Percentiles rank a stretch among this genome's conserved stretches.
Conservation (phyloP, 1,139 yeast genomes). For the Zygotorulaspora mrakii region DNA sequence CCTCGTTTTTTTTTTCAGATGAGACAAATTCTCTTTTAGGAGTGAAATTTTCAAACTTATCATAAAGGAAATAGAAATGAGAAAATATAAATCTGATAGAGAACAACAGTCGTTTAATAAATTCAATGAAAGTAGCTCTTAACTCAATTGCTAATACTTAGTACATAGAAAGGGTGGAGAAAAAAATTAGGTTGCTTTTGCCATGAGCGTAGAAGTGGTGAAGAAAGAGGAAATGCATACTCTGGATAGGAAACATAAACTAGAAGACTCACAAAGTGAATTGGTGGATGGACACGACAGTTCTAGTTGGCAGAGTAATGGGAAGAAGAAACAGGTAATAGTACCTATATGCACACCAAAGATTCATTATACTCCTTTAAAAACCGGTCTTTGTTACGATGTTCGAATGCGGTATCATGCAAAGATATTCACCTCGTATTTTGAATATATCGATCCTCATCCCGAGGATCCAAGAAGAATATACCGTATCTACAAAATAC, state of each 20-base stretch:
- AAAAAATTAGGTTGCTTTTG: too few species aligned
- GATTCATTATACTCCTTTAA: constrained; percentile 58
- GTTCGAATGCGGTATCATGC: constrained; percentile 98
- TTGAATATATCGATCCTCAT: constrained; percentile 95
- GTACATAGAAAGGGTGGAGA: too few species aligned
- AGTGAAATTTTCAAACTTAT: background rate
- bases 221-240: constrained; percentile 6
- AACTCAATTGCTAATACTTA: too few species aligned
- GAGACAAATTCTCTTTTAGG: background rate
- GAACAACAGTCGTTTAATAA: too few species aligned
- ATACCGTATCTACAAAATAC: constrained; percentile 83
- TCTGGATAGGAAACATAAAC: constrained; percentile 9
- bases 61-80: background rate
- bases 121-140: too few species aligned
- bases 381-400: constrained; percentile 93
- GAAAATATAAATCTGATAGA: background rate
- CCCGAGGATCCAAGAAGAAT: constrained; percentile 98
- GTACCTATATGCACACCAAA: constrained; percentile 49
- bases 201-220: constrained; percentile 11
- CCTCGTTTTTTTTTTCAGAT: background rate
- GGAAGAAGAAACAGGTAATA: constrained; percentile 41
- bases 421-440: constrained; percentile 84
- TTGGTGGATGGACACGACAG: constrained; percentile 5
- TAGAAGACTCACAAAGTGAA: constrained; percentile 9
- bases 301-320: constrained; percentile 5